A percentile compares a stretch with the other conserved stretches of the same genome.
phyloP scores from a whole-genome alignment of 164 flowering plant genomes.

The Dillenia turbinata region DNA sequence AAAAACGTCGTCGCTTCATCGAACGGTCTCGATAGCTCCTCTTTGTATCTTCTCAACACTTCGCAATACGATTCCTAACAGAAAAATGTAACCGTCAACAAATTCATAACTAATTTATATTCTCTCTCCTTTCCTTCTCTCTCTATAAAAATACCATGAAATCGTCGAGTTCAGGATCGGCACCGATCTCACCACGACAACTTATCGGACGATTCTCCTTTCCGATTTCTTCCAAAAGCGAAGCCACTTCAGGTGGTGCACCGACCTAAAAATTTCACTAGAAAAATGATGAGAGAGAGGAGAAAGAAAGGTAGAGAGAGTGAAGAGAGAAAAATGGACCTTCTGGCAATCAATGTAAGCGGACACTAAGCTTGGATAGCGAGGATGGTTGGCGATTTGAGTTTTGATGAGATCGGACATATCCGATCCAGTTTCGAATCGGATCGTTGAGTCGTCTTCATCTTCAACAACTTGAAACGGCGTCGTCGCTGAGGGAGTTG shows the following conservation, averaged over 20 bases:
- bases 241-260: conserved; percentile 44
- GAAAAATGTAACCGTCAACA: neutral
- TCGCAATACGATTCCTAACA: conserved; percentile 37
- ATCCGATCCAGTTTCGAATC: conserved; percentile 17
- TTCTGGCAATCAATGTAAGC: conserved; percentile 42
- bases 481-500: too few species aligned
- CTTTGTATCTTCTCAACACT: conserved; percentile 26
- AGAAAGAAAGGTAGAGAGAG: too few species aligned
- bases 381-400: conserved; percentile 55
- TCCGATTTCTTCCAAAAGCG: conserved; percentile 42
- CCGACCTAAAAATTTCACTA: conserved; percentile 33
- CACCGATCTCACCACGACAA: conserved; percentile 24
- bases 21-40: conserved; percentile 34
- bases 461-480: too few species aligned
- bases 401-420: conserved; percentile 39
- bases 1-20: conserved; percentile 36
- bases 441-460: conserved; percentile 4
- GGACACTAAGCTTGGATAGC: conserved; percentile 38
- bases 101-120: too few species aligned
- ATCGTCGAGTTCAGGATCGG: conserved; percentile 54
- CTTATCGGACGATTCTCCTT: conserved; percentile 12
- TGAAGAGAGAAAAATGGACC: too few species aligned
- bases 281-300: too few species aligned
- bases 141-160: conserved; percentile 41
- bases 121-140: neutral